A percentile compares a stretch with the other conserved stretches of the same genome.
phyloP scores from a whole-genome alignment of 2,329 filamentous ascomycete genomes.

The Calonectria honghensis region DNA sequence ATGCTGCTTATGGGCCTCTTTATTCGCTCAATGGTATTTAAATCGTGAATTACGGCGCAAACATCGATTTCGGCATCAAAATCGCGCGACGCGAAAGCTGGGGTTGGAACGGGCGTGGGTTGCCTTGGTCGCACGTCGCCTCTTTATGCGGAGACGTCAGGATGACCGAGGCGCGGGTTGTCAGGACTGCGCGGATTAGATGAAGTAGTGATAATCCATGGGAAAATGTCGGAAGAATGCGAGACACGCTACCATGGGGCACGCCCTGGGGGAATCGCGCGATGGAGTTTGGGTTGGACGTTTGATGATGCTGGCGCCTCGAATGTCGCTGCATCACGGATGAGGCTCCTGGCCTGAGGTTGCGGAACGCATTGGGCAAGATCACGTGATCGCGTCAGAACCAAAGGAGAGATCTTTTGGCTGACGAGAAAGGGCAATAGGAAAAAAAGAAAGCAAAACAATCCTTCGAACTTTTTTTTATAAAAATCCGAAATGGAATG shows the following conservation, averaged over 20 bases:
- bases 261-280: slow-evolving; percentile 24
- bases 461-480: neutral
- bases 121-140: slow-evolving; percentile 49
- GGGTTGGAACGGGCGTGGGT: slow-evolving; percentile 32
- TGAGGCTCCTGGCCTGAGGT: slow-evolving; percentile 52
- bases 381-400: slow-evolving; percentile 50
- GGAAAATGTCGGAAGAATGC: slow-evolving; percentile 3
- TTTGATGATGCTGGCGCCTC: slow-evolving; percentile 50
- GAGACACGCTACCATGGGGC: slow-evolving; percentile 22
- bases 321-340: slow-evolving; percentile 53
- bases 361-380: slow-evolving; percentile 41
- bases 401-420: neutral
- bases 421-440: neutral
- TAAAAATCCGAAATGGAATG: neutral
- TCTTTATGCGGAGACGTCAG: slow-evolving; percentile 53
- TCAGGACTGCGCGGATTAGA: slow-evolving; percentile 45
- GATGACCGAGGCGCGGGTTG: slow-evolving; percentile 47
- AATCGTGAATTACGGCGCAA: slow-evolving; percentile 46
- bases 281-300: slow-evolving; percentile 41
- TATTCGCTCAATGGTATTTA: slow-evolving; percentile 44
- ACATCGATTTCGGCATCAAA: slow-evolving; percentile 48
- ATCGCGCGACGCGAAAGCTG: slow-evolving; percentile 42
- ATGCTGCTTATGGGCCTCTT: slow-evolving; percentile 38
- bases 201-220: slow-evolving; percentile 45
- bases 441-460: neutral